These are phyloP conservation scores for Phytophthora macrochlamydospora DNA, from an alignment of 352 stramenopile species.

Conservation along the genomic window DNA sequence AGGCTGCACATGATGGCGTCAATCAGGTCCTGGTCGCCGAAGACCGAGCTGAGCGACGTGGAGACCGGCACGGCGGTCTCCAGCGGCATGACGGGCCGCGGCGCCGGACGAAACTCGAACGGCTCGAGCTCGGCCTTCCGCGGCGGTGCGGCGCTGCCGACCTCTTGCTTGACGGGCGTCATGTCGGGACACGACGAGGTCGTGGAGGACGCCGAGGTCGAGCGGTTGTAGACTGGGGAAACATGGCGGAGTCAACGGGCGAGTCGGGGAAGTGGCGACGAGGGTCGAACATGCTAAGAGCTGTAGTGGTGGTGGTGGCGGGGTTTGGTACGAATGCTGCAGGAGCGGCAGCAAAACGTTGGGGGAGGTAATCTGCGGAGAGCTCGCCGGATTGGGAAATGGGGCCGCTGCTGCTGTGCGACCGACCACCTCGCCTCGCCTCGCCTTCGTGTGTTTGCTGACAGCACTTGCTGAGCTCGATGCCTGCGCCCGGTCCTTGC, in stretches of 20 bases:
- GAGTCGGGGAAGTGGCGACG: slow-evolving; percentile 48
- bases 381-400: slow-evolving; percentile 54
- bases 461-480: not conserved
- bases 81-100: slow-evolving; percentile 11
- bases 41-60: slow-evolving; percentile 74
- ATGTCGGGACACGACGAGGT: slow-evolving; percentile 23
- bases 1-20: slow-evolving; percentile 84
- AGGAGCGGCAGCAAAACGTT: slow-evolving; percentile 39
- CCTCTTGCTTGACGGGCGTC: not conserved
- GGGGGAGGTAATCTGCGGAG: slow-evolving; percentile 39
- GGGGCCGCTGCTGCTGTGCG: not conserved
- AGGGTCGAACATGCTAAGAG: slow-evolving; percentile 34
- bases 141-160: slow-evolving; percentile 20
- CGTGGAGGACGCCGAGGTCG: slow-evolving; percentile 35
- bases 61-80: slow-evolving; percentile 22
- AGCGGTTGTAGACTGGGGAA: slow-evolving; percentile 64
- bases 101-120: slow-evolving; percentile 48
- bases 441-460: not conserved
- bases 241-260: slow-evolving; percentile 78
- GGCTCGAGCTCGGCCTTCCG: slow-evolving; percentile 59
- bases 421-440: too few species aligned
- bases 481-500: slow-evolving; percentile 2
- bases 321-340: slow-evolving; percentile 41
- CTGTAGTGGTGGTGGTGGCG: slow-evolving; percentile 3
- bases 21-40: slow-evolving; percentile 77